Percentiles rank a stretch among this genome's conserved stretches.
These are phyloP conservation scores for Plasmodium malariae DNA, from an alignment of 169 alveolate species.

Conservation along the genomic window DNA sequence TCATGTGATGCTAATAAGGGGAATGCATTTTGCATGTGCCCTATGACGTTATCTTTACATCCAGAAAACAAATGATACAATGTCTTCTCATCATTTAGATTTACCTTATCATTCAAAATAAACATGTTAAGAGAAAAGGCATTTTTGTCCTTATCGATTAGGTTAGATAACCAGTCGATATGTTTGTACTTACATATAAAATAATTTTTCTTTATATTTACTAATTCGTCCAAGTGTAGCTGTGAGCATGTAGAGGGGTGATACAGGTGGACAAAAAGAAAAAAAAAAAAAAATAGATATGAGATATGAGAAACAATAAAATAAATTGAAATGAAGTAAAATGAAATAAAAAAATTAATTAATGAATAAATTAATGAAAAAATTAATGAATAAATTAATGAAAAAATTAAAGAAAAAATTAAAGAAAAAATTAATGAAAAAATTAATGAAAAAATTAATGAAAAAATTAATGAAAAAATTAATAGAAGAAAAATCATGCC, in stretches of 20 bases:
- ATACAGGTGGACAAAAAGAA: not conserved
- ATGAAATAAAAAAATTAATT: no score
- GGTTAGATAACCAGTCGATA: slow-evolving; percentile 41
- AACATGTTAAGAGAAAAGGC: slow-evolving; percentile 68
- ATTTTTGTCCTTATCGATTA: slow-evolving; percentile 34
- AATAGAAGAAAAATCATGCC: not conserved
- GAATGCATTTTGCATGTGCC: not conserved
- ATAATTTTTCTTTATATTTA: slow-evolving; percentile 38
- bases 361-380: no score
- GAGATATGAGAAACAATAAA: no score
- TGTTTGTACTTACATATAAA: slow-evolving; percentile 70
- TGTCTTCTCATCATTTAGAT: not conserved
- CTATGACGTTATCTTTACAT: no score
- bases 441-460: not conserved
- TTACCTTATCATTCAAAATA: slow-evolving; percentile 61
- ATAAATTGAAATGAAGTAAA: no score
- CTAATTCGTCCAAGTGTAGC: slow-evolving; percentile 37
- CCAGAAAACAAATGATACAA: no score
- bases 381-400: no score
- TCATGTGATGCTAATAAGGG: no score
- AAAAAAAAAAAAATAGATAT: not conserved
- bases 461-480: not conserved
- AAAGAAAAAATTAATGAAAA: not conserved
- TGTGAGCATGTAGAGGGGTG: no score
- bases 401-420: not conserved